Evolutionary conservation across 805 yeast species (phyloP).

Genomic region (Wickerhamiella australiensis): DNA sequence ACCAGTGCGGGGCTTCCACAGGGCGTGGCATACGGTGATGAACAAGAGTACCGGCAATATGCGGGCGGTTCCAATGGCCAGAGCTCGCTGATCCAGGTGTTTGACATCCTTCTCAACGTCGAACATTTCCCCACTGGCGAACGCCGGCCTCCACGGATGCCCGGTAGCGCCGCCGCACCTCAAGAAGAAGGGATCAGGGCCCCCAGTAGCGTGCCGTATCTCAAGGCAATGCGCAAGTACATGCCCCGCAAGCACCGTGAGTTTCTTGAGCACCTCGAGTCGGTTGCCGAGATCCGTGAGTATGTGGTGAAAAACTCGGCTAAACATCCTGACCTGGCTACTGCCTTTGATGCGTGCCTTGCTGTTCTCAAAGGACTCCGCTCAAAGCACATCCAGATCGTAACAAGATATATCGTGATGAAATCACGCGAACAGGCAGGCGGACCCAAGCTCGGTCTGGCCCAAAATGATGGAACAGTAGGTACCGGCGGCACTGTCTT

Average conservation of each 20-base stretch:
- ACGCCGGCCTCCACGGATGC: constrained; percentile 26
- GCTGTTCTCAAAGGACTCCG: constrained; percentile 80
- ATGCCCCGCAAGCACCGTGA: constrained; percentile 84
- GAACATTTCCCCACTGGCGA: constrained; percentile 71
- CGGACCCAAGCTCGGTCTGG: constrained; percentile 39
- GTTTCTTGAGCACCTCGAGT: constrained; percentile 51
- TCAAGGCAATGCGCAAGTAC: constrained; percentile 72
- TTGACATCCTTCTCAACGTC: constrained; percentile 65
- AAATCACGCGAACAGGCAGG: constrained; percentile 55
- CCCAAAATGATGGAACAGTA: constrained; percentile 42
- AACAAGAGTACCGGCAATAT: constrained; percentile 40
- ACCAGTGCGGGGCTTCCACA: constrained; percentile 65
- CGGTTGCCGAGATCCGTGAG: constrained; percentile 48
- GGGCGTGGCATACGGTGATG: constrained; percentile 71
- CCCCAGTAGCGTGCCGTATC: constrained; percentile 37
- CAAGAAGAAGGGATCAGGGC: constrained; percentile 9
- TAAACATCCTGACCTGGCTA: constrained; percentile 42
- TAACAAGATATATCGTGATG: constrained; percentile 70
- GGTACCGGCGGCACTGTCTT: constrained; percentile 95
- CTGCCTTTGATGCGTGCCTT: constrained; percentile 77
- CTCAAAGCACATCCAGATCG: constrained; percentile 88
- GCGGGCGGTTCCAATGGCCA: constrained; percentile 95
- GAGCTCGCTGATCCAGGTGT: constrained; percentile 74
- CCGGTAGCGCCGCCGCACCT: constrained; percentile 12
- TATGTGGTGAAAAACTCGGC: constrained; percentile 40